Conservation (phyloP, 306 rosid genomes). For the Glycine latifolia region DNA sequence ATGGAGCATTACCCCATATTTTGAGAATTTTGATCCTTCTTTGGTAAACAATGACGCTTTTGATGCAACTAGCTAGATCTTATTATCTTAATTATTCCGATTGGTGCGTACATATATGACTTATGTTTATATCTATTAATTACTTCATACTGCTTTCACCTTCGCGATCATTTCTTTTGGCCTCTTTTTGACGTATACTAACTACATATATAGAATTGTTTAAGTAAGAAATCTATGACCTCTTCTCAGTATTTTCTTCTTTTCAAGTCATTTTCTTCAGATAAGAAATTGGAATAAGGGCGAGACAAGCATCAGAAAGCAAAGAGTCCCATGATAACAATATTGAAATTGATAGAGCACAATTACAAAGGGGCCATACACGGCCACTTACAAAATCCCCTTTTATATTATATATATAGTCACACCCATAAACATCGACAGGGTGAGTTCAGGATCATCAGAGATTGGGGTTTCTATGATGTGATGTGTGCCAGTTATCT, state of each 20-base stretch:
- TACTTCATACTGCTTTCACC: slow-evolving; percentile 29
- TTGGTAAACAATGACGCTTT: slow-evolving; percentile 1
- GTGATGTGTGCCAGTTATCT: slow-evolving; percentile 54
- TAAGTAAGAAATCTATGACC: slow-evolving; percentile 47
- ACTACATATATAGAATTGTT: slow-evolving; percentile 42
- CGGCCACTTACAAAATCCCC: slow-evolving; percentile 32
- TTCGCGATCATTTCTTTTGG: slow-evolving; percentile 24
- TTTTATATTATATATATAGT: slow-evolving; percentile 37
- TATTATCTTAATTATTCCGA: neutral
- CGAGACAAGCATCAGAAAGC: slow-evolving; percentile 49
- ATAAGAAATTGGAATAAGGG: slow-evolving; percentile 50
- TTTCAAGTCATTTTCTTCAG: slow-evolving; percentile 54
- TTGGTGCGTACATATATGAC: slow-evolving; percentile 28
- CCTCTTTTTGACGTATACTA: slow-evolving; percentile 42
- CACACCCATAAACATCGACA: slow-evolving; percentile 49
- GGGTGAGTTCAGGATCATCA: slow-evolving; percentile 39
- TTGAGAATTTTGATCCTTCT: neutral
- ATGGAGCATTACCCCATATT: neutral
- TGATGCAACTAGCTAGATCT: slow-evolving; percentile 16
- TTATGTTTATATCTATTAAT: neutral
- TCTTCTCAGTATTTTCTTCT: slow-evolving; percentile 50
- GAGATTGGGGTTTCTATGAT: slow-evolving; percentile 47
- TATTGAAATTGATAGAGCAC: slow-evolving; percentile 52
- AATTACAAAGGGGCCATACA: slow-evolving; percentile 48
- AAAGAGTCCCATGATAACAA: slow-evolving; percentile 49